A percentile compares a stretch with the other conserved stretches of the same genome.
Evolutionary conservation across 495 filamentous ascomycete species (phyloP).

Genomic region (Penicillium arizonense): DNA sequence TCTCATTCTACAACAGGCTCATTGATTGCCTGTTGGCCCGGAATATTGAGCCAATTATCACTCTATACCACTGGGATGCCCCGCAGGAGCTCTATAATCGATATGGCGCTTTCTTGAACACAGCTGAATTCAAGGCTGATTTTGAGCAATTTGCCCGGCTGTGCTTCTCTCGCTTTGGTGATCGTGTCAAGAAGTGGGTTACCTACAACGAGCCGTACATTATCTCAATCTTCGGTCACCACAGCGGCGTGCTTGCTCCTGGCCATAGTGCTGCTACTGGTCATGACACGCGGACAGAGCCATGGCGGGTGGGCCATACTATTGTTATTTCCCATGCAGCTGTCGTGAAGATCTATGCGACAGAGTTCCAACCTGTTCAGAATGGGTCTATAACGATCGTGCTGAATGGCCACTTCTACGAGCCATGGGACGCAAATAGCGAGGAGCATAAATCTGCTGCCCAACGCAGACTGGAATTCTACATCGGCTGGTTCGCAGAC

Average conservation of each 20-base stretch:
- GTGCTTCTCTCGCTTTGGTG: slow-evolving; percentile 29
- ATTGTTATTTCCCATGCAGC: slow-evolving; percentile 34
- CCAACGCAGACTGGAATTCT: slow-evolving; percentile 39
- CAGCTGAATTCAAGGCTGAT: slow-evolving; percentile 34
- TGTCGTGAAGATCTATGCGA: slow-evolving; percentile 33
- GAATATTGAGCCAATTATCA: slow-evolving; percentile 38
- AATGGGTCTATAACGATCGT: slow-evolving; percentile 17
- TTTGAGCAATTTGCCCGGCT: slow-evolving; percentile 39
- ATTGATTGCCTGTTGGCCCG: slow-evolving; percentile 35
- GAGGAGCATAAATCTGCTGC: slow-evolving; percentile 26
- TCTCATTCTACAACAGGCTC: slow-evolving; percentile 36
- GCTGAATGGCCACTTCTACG: slow-evolving; percentile 48
- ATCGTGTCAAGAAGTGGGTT: slow-evolving; percentile 44
- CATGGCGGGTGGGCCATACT: slow-evolving; percentile 38
- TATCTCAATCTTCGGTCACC: slow-evolving; percentile 30
- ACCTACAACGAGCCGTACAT: slow-evolving; percentile 48
- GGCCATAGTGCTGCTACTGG: slow-evolving; percentile 7
- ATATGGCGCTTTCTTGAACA: slow-evolving; percentile 37
- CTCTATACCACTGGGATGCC: slow-evolving; percentile 47
- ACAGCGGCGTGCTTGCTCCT: too few species aligned
- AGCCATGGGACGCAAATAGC: slow-evolving; percentile 32
- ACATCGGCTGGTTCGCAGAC: slow-evolving; percentile 54
- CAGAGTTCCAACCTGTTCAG: slow-evolving; percentile 28
- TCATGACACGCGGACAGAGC: slow-evolving; percentile 18
- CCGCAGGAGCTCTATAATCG: slow-evolving; percentile 37